Base-by-base conservation (phyloP, 2,329 filamentous ascomycete species). In the Conoideocrella luteorostrata region DNA sequence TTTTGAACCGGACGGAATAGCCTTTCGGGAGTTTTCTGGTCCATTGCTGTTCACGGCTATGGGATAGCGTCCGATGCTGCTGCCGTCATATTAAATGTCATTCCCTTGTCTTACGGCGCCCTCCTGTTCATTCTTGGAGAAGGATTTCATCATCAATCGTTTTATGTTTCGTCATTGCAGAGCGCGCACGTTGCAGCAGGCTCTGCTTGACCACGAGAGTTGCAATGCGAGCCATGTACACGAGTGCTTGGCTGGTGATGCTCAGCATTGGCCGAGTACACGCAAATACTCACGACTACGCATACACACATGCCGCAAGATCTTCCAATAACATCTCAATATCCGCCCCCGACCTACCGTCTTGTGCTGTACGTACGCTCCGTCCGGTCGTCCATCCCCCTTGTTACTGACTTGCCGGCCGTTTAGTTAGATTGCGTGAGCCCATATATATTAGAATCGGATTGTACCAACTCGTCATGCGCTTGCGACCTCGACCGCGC, bases 401-500 rank as follows among this genome's bases (percentile, higher is more conserved):
- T 9, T 10, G 34, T 9, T 24, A 26, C 36, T 39, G 36, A 39
- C 20, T 10, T 13, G 21, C 10, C 3, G 5, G 10, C 23, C 20
- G 22, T 26, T 17, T n/a, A 45, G 39, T 17, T 45, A 21, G 7
- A 33, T n/a, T 41, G 44, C 30, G 24, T 24, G 15, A 23, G 18
- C 12, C 11, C 13, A 9, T 18, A 24, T 17, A 26, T 41, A 11
- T 4, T 38, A 13, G 13, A 34, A 20, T 37, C 24, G 11, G 13
- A 18, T 15, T 45, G 44, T 20, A 32, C 38, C 12, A 15, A 41
- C 15, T 18, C n/a, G 13, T 12, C 9, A 3, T 45, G 44, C 26
- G 44, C 44, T 3, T 45, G 44, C 15, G 13, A 39, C 20, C 39
- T 45, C 15, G 44, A 45, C n/a, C 2, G 15, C 10, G 38, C 44